A percentile compares a stretch with the other conserved stretches of the same genome.
phyloP scores from a whole-genome alignment of 2,329 filamentous ascomycete genomes.

The Trichothecium sympodiale region DNA sequence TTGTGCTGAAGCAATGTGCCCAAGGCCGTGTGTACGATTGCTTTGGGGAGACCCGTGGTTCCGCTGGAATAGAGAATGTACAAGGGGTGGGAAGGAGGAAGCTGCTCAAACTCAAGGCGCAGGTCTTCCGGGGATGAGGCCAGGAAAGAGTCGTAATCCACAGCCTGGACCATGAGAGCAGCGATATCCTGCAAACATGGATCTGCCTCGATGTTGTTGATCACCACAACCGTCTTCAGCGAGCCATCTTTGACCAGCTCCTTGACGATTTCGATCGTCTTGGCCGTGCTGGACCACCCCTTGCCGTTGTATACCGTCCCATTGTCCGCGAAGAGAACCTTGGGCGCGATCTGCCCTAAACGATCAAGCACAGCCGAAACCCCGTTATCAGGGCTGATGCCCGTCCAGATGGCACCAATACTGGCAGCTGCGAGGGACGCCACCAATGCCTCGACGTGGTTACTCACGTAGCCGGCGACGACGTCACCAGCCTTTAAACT shows the following conservation, averaged over 20 bases:
- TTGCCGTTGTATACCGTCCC: slow-evolving; percentile 87
- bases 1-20: slow-evolving; percentile 94
- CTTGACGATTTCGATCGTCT: slow-evolving; percentile 66
- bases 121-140: slow-evolving; percentile 24
- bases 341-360: slow-evolving; percentile 73
- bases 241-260: slow-evolving; percentile 44
- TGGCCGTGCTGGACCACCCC: slow-evolving; percentile 66
- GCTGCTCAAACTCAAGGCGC: slow-evolving; percentile 57
- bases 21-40: slow-evolving; percentile 83
- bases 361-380: slow-evolving; percentile 85
- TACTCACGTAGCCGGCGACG: slow-evolving; percentile 71
- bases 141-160: slow-evolving; percentile 35
- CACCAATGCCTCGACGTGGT: slow-evolving; percentile 77
- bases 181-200: slow-evolving; percentile 30
- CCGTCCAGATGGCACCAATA: slow-evolving; percentile 84
- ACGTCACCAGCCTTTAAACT: slow-evolving; percentile 48
- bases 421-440: slow-evolving; percentile 78
- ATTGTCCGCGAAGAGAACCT: slow-evolving; percentile 77
- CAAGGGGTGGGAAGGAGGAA: slow-evolving; percentile 76
- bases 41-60: slow-evolving; percentile 79
- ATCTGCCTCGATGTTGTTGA: slow-evolving; percentile 49
- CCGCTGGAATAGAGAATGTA: slow-evolving; percentile 93
- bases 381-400: slow-evolving; percentile 84
- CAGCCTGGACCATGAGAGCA: slow-evolving; percentile 24
- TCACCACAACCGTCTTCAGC: slow-evolving; percentile 61